Evolutionary conservation across 495 filamentous ascomycete species (phyloP).

Genomic region (Penicillium atrosanguineum): DNA sequence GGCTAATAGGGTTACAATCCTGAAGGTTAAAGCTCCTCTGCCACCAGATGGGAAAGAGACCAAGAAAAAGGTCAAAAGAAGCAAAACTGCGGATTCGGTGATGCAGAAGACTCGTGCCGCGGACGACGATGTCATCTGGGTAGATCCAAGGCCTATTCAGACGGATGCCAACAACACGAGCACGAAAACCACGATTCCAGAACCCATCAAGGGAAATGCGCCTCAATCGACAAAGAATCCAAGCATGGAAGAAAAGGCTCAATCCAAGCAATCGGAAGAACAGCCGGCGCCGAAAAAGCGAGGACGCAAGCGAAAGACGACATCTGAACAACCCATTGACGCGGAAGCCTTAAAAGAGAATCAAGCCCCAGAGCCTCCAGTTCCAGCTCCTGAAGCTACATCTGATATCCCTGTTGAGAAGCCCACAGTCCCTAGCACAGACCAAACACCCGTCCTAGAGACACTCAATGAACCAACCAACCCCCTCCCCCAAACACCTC

Average conservation of each 20-base stretch:
- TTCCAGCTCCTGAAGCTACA: neutral
- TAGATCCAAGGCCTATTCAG: conserved; percentile 31
- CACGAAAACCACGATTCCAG: neutral
- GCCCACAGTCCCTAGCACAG: neutral
- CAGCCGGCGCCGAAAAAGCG: conserved; percentile 38
- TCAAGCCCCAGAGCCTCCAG: neutral
- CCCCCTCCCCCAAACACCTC: conserved; percentile 18
- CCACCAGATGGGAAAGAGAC: conserved; percentile 13
- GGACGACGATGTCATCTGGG: conserved; percentile 37
- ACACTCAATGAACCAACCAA: neutral
- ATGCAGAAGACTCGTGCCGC: conserved; percentile 26
- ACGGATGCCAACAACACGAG: neutral
- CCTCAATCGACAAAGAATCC: neutral
- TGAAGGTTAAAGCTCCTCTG: neutral
- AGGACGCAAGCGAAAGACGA: conserved; percentile 45
- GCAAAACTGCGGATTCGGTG: conserved; percentile 35
- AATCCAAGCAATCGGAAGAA: neutral
- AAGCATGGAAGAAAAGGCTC: neutral
- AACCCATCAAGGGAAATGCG: neutral
- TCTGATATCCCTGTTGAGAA: neutral
- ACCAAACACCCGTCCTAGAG: neutral
- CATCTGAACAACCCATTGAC: conserved; percentile 16
- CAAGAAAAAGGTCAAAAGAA: conserved; percentile 39
- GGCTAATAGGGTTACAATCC: neutral
- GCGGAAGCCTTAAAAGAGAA: neutral